Conservation (phyloP, 2,329 filamentous ascomycete species). For the Penicillium capsulatum region DNA sequence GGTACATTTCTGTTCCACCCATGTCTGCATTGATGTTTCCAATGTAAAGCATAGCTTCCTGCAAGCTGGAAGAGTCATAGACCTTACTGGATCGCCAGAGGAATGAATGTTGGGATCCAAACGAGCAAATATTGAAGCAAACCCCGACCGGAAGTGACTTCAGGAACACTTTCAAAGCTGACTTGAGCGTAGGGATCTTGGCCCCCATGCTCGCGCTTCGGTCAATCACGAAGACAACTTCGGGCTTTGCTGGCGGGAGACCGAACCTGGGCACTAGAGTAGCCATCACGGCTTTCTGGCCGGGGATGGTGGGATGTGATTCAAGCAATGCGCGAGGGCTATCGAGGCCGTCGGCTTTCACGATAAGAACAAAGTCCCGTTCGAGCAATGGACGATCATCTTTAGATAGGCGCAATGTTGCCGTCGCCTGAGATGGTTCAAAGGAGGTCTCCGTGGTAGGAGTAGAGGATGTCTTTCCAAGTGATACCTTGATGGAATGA, state of each 20-base stretch:
- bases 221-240: slow-evolving; percentile 70
- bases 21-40: slow-evolving; percentile 44
- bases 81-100: slow-evolving; percentile 48
- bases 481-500: slow-evolving; percentile 62
- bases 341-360: slow-evolving; percentile 57
- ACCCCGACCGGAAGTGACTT: slow-evolving; percentile 56
- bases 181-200: slow-evolving; percentile 48
- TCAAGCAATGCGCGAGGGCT: slow-evolving; percentile 64
- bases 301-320: slow-evolving; percentile 56
- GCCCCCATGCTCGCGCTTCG: slow-evolving; percentile 59
- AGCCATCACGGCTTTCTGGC: slow-evolving; percentile 63
- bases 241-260: slow-evolving; percentile 53
- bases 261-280: slow-evolving; percentile 67
- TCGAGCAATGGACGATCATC: slow-evolving; percentile 41
- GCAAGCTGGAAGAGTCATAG: slow-evolving; percentile 46
- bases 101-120: slow-evolving; percentile 47
- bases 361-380: slow-evolving; percentile 63
- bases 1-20: slow-evolving; percentile 53
- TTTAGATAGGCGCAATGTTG: slow-evolving; percentile 52
- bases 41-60: slow-evolving; percentile 44
- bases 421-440: slow-evolving; percentile 58
- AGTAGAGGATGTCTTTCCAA: slow-evolving; percentile 55
- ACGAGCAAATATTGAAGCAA: slow-evolving; percentile 58
- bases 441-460: slow-evolving; percentile 42
- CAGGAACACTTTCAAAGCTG: slow-evolving; percentile 54